Percentiles rank a stretch among this genome's conserved stretches.
These are phyloP conservation scores for Prunella vulgaris DNA, from an alignment of 257 asterid genomes.

Conservation along the genomic window DNA sequence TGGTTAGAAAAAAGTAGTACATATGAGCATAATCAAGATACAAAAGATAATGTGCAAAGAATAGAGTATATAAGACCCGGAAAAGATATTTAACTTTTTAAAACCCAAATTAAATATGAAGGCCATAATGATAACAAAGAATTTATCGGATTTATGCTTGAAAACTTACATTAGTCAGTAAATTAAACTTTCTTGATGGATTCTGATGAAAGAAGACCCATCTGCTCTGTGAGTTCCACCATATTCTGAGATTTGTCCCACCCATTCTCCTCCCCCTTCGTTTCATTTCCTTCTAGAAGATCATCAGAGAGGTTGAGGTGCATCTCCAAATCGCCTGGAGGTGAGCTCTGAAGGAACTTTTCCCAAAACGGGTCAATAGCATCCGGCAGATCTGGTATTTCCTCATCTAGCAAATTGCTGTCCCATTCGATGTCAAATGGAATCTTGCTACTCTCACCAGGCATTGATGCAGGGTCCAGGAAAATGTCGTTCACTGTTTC, in stretches of 20 bases:
- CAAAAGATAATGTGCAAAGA: slow-evolving; percentile 17
- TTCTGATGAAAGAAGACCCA: slow-evolving; percentile 76
- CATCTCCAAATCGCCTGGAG: slow-evolving; percentile 36
- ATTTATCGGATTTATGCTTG: neutral
- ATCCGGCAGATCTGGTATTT: slow-evolving; percentile 61
- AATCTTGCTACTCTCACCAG: slow-evolving; percentile 25
- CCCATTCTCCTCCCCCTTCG: slow-evolving; percentile 38
- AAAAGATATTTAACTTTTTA: slow-evolving; percentile 20
- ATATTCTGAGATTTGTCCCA: slow-evolving; percentile 55
- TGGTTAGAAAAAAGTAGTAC: neutral
- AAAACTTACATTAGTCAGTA: slow-evolving; percentile 14
- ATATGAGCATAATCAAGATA: neutral
- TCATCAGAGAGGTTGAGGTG: slow-evolving; percentile 37
- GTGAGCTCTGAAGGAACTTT: slow-evolving; percentile 62
- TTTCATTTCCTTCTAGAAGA: slow-evolving; percentile 32
- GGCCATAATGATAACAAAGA: slow-evolving; percentile 19
- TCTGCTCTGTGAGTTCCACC: slow-evolving; percentile 76
- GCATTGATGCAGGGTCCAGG: slow-evolving; percentile 41
- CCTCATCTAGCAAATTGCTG: slow-evolving; percentile 43
- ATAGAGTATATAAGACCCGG: slow-evolving; percentile 23
- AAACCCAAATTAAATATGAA: slow-evolving; percentile 22
- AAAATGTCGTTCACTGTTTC: slow-evolving; percentile 27
- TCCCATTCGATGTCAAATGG: slow-evolving; percentile 73
- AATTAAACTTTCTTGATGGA: slow-evolving; percentile 37
- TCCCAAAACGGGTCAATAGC: slow-evolving; percentile 83